Percentiles rank a stretch among this genome's conserved stretches.
Evolutionary conservation across 306 rosid genomes (phyloP).

Genomic region (Quillaja saponaria): DNA sequence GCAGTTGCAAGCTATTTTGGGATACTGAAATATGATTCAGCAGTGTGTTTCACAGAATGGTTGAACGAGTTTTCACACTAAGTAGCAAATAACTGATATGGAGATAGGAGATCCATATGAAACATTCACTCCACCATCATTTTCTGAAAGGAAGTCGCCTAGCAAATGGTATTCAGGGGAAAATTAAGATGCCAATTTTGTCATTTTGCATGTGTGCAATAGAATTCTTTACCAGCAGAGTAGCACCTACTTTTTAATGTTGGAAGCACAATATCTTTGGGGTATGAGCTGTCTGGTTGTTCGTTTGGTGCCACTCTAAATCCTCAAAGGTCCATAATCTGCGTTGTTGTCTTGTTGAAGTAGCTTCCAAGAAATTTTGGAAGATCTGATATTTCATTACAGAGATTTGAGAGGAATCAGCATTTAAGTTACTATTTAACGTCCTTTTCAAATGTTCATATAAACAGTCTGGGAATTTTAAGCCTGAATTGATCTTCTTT

Average conservation of each 20-base stretch:
- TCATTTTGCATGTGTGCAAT: not conserved
- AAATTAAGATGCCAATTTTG: not conserved
- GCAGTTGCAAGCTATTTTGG: no score
- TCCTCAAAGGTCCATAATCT: not conserved
- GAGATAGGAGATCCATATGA: no score
- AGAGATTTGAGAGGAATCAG: not conserved
- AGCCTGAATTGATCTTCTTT: slow-evolving; percentile 20
- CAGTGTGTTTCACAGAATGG: no score
- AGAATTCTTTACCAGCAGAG: not conserved
- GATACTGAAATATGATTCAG: no score
- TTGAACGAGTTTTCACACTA: no score
- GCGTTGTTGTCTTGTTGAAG: slow-evolving; percentile 18
- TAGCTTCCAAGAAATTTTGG: not conserved
- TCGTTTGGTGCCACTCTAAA: not conserved
- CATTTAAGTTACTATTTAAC: slow-evolving; percentile 3
- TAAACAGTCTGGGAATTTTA: slow-evolving; percentile 9
- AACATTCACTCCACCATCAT: no score
- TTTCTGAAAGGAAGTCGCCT: not conserved
- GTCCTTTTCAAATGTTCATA: not conserved
- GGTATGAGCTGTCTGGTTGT: not conserved
- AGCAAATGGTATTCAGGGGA: not conserved
- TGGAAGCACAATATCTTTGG: not conserved
- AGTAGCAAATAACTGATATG: no score
- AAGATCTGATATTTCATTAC: slow-evolving; percentile 16
- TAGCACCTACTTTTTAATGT: not conserved